Conservation (phyloP, 179 eudicot genomes). For the Amaranthus tricolor region DNA sequence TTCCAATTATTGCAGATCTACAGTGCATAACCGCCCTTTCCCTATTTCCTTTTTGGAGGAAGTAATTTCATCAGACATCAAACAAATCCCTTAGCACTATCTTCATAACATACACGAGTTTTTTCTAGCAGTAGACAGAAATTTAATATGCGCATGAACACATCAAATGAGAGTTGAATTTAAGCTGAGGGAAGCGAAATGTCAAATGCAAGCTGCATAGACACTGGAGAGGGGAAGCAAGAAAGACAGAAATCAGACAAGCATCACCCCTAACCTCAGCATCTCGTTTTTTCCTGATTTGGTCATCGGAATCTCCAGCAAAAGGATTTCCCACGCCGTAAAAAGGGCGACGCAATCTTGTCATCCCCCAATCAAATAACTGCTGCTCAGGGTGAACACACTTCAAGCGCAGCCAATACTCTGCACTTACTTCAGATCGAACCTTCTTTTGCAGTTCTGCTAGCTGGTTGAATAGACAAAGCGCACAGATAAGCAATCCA, state of each 20-base stretch:
- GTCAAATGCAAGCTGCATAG: neutral
- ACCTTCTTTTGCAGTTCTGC: slow-evolving; percentile 79
- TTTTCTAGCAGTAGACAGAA: neutral
- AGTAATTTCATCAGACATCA: neutral
- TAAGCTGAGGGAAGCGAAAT: neutral
- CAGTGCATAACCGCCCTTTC: slow-evolving; percentile 3
- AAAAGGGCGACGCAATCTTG: slow-evolving; percentile 62
- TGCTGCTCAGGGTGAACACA: slow-evolving; percentile 83
- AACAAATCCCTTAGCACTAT: slow-evolving; percentile 3
- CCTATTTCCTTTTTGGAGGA: neutral
- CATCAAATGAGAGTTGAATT: neutral
- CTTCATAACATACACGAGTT: slow-evolving; percentile 9
- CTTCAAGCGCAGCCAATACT: slow-evolving; percentile 75
- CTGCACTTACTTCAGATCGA: slow-evolving; percentile 82
- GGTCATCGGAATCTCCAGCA: slow-evolving; percentile 75
- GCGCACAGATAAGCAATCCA: slow-evolving; percentile 14
- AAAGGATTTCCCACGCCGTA: slow-evolving; percentile 94
- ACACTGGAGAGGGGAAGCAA: neutral
- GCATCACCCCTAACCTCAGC: slow-evolving; percentile 57
- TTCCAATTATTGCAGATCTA: neutral
- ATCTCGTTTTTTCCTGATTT: slow-evolving; percentile 84
- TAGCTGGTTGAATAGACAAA: slow-evolving; percentile 49
- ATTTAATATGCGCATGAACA: slow-evolving; percentile 1
- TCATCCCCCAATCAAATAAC: slow-evolving; percentile 97
- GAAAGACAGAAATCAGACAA: slow-evolving; percentile 5